A percentile compares a stretch with the other conserved stretches of the same genome.
Conservation (phyloP, 2,329 filamentous ascomycete species). For the Fulvia fulva region DNA sequence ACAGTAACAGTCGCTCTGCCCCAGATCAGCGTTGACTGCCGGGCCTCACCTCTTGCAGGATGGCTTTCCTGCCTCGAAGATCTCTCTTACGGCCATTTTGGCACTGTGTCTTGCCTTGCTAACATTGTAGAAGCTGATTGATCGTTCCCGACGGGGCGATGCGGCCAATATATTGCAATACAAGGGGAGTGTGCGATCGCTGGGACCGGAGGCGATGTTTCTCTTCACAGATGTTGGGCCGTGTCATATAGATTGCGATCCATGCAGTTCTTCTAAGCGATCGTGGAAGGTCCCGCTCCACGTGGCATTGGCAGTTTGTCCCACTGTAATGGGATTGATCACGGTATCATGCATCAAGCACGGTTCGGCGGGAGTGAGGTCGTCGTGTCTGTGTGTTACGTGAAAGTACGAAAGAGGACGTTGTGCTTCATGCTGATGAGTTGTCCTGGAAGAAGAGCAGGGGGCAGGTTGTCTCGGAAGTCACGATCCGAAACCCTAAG, state of each 20-base stretch:
- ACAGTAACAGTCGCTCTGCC: no score
- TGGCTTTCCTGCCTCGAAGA: background rate
- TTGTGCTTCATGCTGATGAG: no score
- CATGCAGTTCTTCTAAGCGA: slow-evolving; percentile 5
- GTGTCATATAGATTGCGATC: slow-evolving; percentile 10
- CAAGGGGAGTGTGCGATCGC: background rate
- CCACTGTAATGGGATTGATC: no score
- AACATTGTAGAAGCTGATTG: background rate
- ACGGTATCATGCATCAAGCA: no score
- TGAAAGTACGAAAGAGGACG: no score
- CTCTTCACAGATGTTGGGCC: slow-evolving; percentile 3
- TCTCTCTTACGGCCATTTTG: background rate
- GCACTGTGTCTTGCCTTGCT: background rate
- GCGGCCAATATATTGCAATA: background rate
- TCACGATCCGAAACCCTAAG: no score
- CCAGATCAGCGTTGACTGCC: background rate
- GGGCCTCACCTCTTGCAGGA: background rate
- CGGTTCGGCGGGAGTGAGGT: no score
- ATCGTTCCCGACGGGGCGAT: background rate
- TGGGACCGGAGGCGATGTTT: background rate
- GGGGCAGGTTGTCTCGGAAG: no score
- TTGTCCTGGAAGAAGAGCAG: no score
- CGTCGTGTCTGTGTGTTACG: no score
- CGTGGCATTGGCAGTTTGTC: no score
- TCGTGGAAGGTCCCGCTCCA: background rate